These are phyloP conservation scores for Phalaenopsis aphrodite DNA, from an alignment of 106 monocot genomes.

Conservation along the genomic window DNA sequence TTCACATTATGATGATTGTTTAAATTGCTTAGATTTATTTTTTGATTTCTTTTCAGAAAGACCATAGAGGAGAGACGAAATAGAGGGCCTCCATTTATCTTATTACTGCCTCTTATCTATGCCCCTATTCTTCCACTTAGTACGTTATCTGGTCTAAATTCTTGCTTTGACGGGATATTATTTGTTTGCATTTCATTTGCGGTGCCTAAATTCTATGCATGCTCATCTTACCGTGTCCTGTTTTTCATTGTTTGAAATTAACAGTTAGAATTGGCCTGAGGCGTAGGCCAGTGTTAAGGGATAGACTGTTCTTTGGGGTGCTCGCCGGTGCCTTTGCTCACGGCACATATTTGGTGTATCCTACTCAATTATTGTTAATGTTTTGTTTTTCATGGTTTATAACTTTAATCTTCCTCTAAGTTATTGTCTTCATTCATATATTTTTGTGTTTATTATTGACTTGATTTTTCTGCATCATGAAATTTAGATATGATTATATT, in stretches of 20 bases:
- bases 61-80: conserved; percentile 22
- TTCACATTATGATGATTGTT: background rate
- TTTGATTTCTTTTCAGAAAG: conserved; percentile 13
- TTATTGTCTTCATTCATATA: background rate
- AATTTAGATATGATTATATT: background rate
- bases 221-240: background rate
- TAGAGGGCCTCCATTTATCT: conserved; percentile 35
- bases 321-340: conserved; percentile 84
- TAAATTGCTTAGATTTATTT: background rate
- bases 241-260: background rate
- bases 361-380: conserved; percentile 16
- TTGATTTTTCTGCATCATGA: background rate
- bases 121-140: conserved; percentile 81
- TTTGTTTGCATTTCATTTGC: background rate
- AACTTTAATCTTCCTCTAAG: background rate
- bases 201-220: background rate
- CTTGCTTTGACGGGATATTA: background rate
- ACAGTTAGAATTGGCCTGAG: conserved; percentile 72
- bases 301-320: conserved; percentile 86
- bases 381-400: background rate
- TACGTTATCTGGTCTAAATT: conserved; percentile 21
- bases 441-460: background rate
- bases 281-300: conserved; percentile 79
- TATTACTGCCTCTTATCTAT: conserved; percentile 80
- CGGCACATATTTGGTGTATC: conserved; percentile 89